Base-by-base conservation (phyloP, 768 basidiomycete genomes). In the Boletus coccyginus region DNA sequence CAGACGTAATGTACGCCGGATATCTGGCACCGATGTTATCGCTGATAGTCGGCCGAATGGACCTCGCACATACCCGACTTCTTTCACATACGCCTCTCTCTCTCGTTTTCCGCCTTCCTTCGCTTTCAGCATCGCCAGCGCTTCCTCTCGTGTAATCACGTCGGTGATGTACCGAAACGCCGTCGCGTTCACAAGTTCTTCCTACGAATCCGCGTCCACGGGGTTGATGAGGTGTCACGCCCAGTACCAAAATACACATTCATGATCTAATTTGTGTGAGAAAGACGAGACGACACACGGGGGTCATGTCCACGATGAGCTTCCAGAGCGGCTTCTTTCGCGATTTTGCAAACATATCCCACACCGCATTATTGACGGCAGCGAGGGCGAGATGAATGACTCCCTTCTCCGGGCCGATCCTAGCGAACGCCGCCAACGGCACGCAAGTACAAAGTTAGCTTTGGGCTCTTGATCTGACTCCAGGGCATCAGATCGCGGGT, bases 91-190 rank as follows among this genome's bases (percentile, higher is more conserved):
- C 16, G 75, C 84, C 67, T 94, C 92, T 50, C 94, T 77, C 58
- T 88, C 86, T 45, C 78, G 81, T 74, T 95, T 95, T 16, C 82
- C 81, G 0, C 82, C 77, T 63, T 86, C 89, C 56, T 82, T 88
- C 46, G 77, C 81, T 66, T 86, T 89, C 52, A 96, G 80, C 78
- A 95, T 81, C 19, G 76, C 82, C 38, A 95, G 74, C 1, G 94
- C 95, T 66, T 96, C 94, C 53, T 92, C 92, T 35, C 82, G 85
- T 21, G 94, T 94, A 66, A 97, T 88, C 7, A 84, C 90, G 71
- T 97, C 95, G 3, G 92, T 85, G 65, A 96, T 94, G 70, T 96
- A 94, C 50, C 90, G 79, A 78, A 88, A 95, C n/a, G 88, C 82
- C 17, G 84, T 81, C 2, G 89, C 80, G 50, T 77, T 78, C 12